A percentile compares a stretch with the other conserved stretches of the same genome.
Evolutionary conservation across 2,329 filamentous ascomycete genomes (phyloP).

Genomic region (Curvularia sp.): DNA sequence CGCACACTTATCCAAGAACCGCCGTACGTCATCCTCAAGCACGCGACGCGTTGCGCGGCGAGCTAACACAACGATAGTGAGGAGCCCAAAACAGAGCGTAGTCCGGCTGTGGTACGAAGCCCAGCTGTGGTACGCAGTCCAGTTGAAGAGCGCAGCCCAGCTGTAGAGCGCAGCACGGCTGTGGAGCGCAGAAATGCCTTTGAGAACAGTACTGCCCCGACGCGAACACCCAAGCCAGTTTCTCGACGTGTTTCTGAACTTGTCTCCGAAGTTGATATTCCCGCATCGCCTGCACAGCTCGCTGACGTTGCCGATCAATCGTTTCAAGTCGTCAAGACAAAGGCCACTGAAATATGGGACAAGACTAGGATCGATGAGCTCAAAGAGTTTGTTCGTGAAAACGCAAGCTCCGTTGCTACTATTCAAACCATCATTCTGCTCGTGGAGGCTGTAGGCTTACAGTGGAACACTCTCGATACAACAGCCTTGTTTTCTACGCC

Average conservation of each 20-base stretch:
- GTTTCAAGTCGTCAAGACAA: conserved; percentile 74
- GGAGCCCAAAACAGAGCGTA: conserved; percentile 53
- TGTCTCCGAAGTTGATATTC: conserved; percentile 64
- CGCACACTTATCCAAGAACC: conserved; percentile 46
- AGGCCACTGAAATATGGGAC: conserved; percentile 69
- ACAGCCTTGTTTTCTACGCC: conserved; percentile 77
- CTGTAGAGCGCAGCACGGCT: conserved; percentile 23
- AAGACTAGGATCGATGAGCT: conserved; percentile 71
- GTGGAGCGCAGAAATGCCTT: conserved; percentile 47
- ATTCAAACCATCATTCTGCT: conserved; percentile 54
- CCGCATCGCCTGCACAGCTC: conserved; percentile 73
- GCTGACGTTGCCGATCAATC: conserved; percentile 68
- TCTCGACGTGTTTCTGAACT: conserved; percentile 63
- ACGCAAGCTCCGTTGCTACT: conserved; percentile 71
- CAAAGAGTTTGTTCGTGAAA: conserved; percentile 71
- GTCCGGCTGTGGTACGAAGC: not conserved
- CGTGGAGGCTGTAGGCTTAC: conserved; percentile 73
- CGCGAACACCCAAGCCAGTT: conserved; percentile 45
- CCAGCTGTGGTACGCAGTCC: not conserved
- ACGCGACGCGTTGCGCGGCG: conserved; percentile 38
- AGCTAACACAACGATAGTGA: conserved; percentile 45
- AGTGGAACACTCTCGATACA: conserved; percentile 73
- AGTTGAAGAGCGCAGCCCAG: not conserved
- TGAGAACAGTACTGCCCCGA: conserved; percentile 28
- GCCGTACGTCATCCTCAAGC: conserved; percentile 34